These are phyloP conservation scores for Venturia asperata DNA, from an alignment of 2,329 filamentous ascomycete species.

Conservation along the genomic window DNA sequence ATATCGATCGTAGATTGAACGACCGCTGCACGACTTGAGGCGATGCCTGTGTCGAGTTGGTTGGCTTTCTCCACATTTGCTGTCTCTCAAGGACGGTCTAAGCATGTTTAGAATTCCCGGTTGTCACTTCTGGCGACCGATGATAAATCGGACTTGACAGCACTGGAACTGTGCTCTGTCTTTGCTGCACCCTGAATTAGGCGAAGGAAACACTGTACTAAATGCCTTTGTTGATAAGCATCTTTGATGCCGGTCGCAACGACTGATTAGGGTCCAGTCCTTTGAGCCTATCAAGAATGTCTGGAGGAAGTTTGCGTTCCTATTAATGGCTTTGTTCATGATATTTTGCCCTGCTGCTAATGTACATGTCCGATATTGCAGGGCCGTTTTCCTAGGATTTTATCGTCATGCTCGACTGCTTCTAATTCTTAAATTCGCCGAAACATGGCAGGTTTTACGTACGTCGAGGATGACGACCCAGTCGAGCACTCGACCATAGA, in stretches of 20 bases:
- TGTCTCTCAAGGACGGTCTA: neutral
- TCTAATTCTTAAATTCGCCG: neutral
- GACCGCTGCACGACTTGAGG: too few relatives aligned
- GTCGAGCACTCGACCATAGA: neutral
- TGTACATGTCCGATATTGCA: neutral
- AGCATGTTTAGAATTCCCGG: neutral
- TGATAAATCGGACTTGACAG: too few relatives aligned
- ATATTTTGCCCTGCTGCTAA: neutral
- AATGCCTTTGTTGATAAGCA: neutral
- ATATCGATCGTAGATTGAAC: too few relatives aligned
- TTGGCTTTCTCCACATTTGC: neutral
- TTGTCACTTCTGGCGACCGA: too few relatives aligned
- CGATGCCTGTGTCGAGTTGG: too few relatives aligned
- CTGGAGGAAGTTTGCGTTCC: neutral
- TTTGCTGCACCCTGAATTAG: too few relatives aligned
- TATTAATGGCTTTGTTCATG: neutral
- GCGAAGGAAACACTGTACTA: neutral
- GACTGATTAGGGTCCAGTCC: neutral
- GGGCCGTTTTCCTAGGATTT: neutral
- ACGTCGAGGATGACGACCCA: neutral
- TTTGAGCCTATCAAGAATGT: neutral
- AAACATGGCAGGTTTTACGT: neutral
- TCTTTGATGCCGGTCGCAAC: neutral
- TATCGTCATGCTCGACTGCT: neutral
- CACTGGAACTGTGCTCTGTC: too few relatives aligned